Evolutionary conservation across 257 asterid species (phyloP), one percentile per base, ranked within the genome.

Genomic region (Jacaranda copaia): DNA sequence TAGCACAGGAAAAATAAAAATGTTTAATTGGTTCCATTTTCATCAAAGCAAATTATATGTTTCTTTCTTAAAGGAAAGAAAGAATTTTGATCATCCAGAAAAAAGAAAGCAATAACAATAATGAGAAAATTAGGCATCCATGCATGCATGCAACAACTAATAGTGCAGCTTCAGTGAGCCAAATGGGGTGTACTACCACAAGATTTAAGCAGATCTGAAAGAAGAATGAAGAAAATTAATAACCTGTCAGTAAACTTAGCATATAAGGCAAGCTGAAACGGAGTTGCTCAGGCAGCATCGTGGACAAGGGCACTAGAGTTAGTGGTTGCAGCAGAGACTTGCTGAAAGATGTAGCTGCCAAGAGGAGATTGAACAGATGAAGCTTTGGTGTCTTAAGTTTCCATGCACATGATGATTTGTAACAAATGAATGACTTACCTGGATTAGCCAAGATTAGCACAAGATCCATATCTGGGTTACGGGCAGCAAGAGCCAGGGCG

Each of bases 401-500:
- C 16, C 72, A 76, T 38, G 8, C 8, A 68, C 8, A 48, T 8
- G 19, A 73, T 7, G 55, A 35, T 49, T 5, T 60, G 20, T 14
- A 49, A 5, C 6, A 49, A 55, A 43, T 12, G 71, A 45, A 53
- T 8, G 12, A 56, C 35, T 48, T 43, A 92, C 98, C 98, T 85
- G 98, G 94, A 83, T 94, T 94, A 15, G 94, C 93, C 85, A 94
- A 84, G 62, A 94, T 82, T 43, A 94, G 70, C 52, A 86, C 51
- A 49, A 94, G 94, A 82, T 92, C 91, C 69, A 94, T 82, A 32
- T 89, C 80, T 4, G 94, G 91, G 78, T 87, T 94, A 46, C 94
- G 86, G 15, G 97, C 88, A 81, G 97, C 98, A 86, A 94, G 88
- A 76, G 93, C 89, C 43, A 92, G 89, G 0, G 97, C 94, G 39